Evolutionary conservation across 2,329 filamentous ascomycete genomes (phyloP).

Genomic region (Penicillium sclerotigenum): DNA sequence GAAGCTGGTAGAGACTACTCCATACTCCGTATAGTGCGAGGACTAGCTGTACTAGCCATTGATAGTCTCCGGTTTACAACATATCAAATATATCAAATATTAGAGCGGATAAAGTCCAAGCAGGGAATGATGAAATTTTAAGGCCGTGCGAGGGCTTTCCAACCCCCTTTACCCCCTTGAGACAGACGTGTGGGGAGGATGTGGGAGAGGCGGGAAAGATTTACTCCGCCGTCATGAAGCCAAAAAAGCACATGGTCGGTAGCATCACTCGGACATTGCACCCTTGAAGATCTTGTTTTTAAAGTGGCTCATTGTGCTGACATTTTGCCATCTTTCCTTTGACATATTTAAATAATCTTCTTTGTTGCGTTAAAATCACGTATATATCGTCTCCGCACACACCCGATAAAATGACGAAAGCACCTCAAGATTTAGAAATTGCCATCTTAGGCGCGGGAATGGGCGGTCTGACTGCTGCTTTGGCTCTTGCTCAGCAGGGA

Average conservation of each 20-base stretch:
- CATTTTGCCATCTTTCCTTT: neutral
- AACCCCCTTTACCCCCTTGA: neutral
- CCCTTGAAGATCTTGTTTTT: neutral
- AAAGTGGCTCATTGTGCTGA: slow-evolving; percentile 1
- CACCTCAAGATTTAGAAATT: slow-evolving; percentile 40
- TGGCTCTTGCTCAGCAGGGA: slow-evolving; percentile 71
- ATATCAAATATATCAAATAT: neutral
- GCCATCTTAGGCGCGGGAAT: slow-evolving; percentile 60
- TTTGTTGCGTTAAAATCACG: neutral
- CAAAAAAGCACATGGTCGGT: slow-evolving; percentile 4
- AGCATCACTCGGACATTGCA: slow-evolving; percentile 3
- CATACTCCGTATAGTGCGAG: no score
- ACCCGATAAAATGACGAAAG: slow-evolving; percentile 24
- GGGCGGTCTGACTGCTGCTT: slow-evolving; percentile 70
- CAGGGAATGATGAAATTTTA: slow-evolving; percentile 3
- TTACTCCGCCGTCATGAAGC: slow-evolving; percentile 19
- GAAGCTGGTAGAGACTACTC: neutral
- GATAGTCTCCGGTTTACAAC: neutral
- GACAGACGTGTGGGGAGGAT: slow-evolving; percentile 18
- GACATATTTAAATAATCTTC: neutral
- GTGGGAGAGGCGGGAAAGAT: slow-evolving; percentile 27
- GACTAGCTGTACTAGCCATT: neutral
- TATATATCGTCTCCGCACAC: slow-evolving; percentile 1
- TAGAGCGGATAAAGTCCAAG: slow-evolving; percentile 17
- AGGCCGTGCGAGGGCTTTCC: neutral